Base-by-base conservation (phyloP, 805 yeast species). In the Yarrowia divulgata region DNA sequence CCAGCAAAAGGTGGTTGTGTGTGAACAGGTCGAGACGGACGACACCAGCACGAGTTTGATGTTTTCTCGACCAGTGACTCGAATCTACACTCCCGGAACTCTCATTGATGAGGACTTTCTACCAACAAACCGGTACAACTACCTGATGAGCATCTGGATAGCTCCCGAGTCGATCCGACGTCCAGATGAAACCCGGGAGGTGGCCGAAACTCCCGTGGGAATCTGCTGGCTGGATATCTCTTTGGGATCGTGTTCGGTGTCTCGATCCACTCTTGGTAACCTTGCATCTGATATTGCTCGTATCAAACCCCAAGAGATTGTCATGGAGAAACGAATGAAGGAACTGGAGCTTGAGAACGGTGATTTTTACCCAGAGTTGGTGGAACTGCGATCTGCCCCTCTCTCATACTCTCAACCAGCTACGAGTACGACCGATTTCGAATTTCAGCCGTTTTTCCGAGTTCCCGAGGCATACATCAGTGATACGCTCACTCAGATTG, bases 81-180 rank as follows among this genome's bases (percentile, higher is more conserved):
- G 98, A 50, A 86, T 94, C 8, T 86, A 95, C 1, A 89, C 98
- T 0, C 97, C 98, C 0, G 99, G 99, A 0, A 94, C 98, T 0
- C 83, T 94, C 42, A 85, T 94, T 12, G 97, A 91, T 74, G 98
- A 94, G 73, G 87, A 90, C 0, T 88, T 94, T 71, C 80, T 94
- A 74, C 90, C 92, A 75, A 86, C 86, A 69, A 86, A 85, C 70
- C 84, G 85, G 60, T 90, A 90, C 73, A 91, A 93, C 74, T 92
- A 83, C 75, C 79, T 94, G 43, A 80, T 89, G 32, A 85, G 91
- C 5, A 82, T 94, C 14, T 71, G 69, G 83, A 69, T 74, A 42
- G 71, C 74, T 12, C 68, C 68, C 6, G 68, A 67, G 58, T 10
- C 49, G 67, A 19, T 60, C 3, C n/a, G 52, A 18, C 50, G 52